Conservation (phyloP, 768 basidiomycete species). For the Kwoniella sp. region DNA sequence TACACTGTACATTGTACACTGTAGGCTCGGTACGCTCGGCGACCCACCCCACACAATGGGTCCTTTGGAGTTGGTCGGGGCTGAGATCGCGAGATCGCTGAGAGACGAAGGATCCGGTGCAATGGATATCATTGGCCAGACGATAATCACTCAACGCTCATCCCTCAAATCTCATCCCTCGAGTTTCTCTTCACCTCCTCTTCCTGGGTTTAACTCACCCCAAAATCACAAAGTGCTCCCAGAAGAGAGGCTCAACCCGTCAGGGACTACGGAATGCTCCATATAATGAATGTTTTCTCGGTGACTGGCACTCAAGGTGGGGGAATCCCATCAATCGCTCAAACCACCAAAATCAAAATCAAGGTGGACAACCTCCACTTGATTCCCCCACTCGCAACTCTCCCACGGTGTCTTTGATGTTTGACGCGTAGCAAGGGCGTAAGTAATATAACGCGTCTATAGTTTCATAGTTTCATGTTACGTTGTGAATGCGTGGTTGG, state of each 20-base stretch:
- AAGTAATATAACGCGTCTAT: too few relatives aligned
- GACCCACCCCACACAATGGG: too few relatives aligned
- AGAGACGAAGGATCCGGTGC: background rate
- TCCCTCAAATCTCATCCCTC: background rate
- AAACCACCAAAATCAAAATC: background rate
- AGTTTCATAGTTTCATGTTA: background rate
- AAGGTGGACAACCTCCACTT: constrained; percentile 14
- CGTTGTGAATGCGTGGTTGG: background rate
- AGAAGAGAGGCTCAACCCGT: too few relatives aligned
- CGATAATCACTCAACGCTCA: background rate
- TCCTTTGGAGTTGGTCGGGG: background rate
- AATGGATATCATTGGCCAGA: background rate
- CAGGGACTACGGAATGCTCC: too few relatives aligned
- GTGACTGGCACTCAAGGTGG: too few relatives aligned
- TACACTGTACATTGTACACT: too few relatives aligned
- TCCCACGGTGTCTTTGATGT: background rate
- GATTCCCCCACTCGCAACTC: background rate
- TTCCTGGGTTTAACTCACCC: too few relatives aligned
- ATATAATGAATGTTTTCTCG: background rate
- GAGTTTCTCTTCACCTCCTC: background rate
- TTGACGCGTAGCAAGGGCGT: too few relatives aligned
- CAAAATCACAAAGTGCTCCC: too few relatives aligned
- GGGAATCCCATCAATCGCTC: background rate
- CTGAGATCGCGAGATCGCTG: background rate
- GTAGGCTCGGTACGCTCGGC: too few relatives aligned